Base-by-base conservation (phyloP, 805 yeast species). In the Zygosaccharomyces rouxii region DNA sequence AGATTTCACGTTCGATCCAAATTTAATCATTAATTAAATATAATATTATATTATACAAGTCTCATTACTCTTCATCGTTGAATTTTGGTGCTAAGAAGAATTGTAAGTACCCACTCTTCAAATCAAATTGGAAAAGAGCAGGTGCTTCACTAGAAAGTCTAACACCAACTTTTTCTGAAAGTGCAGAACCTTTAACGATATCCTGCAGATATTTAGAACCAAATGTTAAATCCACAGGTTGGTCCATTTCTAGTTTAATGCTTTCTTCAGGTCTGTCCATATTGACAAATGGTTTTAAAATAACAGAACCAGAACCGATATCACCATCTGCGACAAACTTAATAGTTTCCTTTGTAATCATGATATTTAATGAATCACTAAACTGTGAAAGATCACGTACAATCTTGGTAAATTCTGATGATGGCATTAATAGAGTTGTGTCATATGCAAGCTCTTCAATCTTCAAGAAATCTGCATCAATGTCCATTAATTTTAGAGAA, bases 1-100 rank as follows among this genome's bases (percentile, higher is more conserved):
- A 4, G 63, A 52, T 40, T 29, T 21, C 9, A 16, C 18, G 21
- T 19, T 13, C 14, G 19, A 18, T 29, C 11, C 21, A 35, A 28
- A 35, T 19, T 16, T 29, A 21, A 28, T 28, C 26, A 23, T 40
- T 31, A 40, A 40, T 40, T 40, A 40, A 40, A 40, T 29, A 40
- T 29, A 40, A 21, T 19, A 11, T 19, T 40, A 26, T 28, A 38
- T 38, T 40, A 40, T 33, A 40, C 35, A 33, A 14, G 10, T 16
- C 21, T 21, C 19, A 14, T 64, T 72, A 80, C 56, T 86, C 94
- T 55, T 87, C 96, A 55, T 90, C 98, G 56, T 86, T 96, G 67
- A 94, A 89, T 78, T 94, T 92, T 51, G 99, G 99, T 59, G 99
- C 99, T 69, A 94, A 79, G 79, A 87, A 94, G 80, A 86, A 94